phyloP scores from a whole-genome alignment of 805 yeast species.

The Saturnispora sekii region DNA sequence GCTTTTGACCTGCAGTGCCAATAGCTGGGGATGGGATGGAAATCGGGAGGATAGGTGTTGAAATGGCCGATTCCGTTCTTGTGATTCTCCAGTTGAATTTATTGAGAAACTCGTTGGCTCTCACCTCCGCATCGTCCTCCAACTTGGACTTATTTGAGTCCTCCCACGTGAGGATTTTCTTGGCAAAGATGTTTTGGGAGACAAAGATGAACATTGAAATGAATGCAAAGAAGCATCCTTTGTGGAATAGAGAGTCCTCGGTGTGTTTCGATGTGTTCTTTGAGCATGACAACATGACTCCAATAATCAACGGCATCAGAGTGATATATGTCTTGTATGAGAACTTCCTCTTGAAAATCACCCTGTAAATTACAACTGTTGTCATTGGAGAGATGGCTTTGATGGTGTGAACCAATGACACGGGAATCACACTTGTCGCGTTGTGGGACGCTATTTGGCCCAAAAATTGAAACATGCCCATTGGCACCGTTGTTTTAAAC shows the following conservation, averaged over 20 bases:
- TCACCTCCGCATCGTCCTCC: constrained; percentile 14
- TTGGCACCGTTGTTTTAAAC: constrained; percentile 68
- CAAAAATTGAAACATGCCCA: constrained; percentile 88
- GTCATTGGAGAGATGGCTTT: constrained; percentile 86
- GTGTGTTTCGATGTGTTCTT: constrained; percentile 26
- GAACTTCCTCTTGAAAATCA: constrained; percentile 51
- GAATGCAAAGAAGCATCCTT: constrained; percentile 43
- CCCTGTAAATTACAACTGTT: constrained; percentile 71
- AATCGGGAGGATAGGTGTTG: constrained; percentile 28
- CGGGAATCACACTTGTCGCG: constrained; percentile 87
- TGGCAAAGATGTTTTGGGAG: constrained; percentile 73
- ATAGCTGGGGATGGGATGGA: constrained; percentile 22
- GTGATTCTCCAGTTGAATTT: constrained; percentile 23
- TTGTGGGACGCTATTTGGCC: constrained; percentile 90
- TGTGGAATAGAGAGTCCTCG: constrained; percentile 20
- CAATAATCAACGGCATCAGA: constrained; percentile 65
- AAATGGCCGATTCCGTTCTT: constrained; percentile 25
- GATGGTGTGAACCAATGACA: constrained; percentile 89
- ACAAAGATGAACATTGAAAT: constrained; percentile 61
- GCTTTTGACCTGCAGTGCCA: neutral
- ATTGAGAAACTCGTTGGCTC: constrained; percentile 21
- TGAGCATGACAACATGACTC: constrained; percentile 77
- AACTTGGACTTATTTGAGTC: constrained; percentile 11
- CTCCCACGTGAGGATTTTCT: constrained; percentile 50
- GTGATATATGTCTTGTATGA: constrained; percentile 63